Percentiles rank a stretch among this genome's conserved stretches.
These are phyloP conservation scores for Sugiyamaella novakii DNA, from an alignment of 1,139 yeast species.

Conservation along the genomic window DNA sequence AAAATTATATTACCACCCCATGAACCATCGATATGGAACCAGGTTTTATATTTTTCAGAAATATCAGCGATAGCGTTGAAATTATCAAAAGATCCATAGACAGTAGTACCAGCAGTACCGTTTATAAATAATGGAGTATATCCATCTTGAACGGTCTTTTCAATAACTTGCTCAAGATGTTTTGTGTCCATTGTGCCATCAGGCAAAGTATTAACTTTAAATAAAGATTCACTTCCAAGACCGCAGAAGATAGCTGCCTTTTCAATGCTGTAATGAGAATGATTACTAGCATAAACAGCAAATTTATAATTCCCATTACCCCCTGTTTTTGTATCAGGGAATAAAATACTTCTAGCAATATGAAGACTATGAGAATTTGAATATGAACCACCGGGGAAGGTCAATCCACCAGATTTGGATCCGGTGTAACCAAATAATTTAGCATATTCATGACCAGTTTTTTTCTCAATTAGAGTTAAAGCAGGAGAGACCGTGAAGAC, in stretches of 20 bases:
- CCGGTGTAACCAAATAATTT: slow-evolving; percentile 59
- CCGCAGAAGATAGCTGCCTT: slow-evolving; percentile 82
- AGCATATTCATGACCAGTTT: slow-evolving; percentile 70
- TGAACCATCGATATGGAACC: slow-evolving; percentile 88
- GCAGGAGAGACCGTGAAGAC: slow-evolving; percentile 88
- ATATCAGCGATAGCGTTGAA: slow-evolving; percentile 57
- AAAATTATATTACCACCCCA: slow-evolving; percentile 90
- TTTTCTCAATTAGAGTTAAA: slow-evolving; percentile 71
- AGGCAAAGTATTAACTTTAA: slow-evolving; percentile 58
- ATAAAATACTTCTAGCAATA: slow-evolving; percentile 67
- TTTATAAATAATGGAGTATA: slow-evolving; percentile 73
- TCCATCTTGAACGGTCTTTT: slow-evolving; percentile 52
- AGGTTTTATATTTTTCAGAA: slow-evolving; percentile 56
- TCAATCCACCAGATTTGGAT: slow-evolving; percentile 71
- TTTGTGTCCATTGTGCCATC: slow-evolving; percentile 60
- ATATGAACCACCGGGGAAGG: slow-evolving; percentile 88
- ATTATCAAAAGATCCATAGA: slow-evolving; percentile 80
- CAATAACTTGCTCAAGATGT: slow-evolving; percentile 53
- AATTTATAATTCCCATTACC: slow-evolving; percentile 63
- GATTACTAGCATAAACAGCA: slow-evolving; percentile 71
- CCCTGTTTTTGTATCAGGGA: slow-evolving; percentile 65
- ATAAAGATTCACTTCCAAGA: slow-evolving; percentile 62
- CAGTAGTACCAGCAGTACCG: slow-evolving; percentile 90
- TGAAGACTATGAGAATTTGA: slow-evolving; percentile 80
- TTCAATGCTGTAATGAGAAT: slow-evolving; percentile 80